A percentile compares a stretch with the other conserved stretches of the same genome.
Conservation (phyloP, 78 protist species). For the Dictyostelium discoideum region dicty_2.7 NC_007091.3:777501-778000, state of each 20-base stretch:
- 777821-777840: conserved; percentile 12
- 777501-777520: background rate
- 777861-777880: conserved; percentile 4
- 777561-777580: conserved; percentile 28
- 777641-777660: conserved; percentile 54
- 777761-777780: conserved; percentile 6
- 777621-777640: conserved; percentile 49
- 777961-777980: background rate
- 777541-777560: conserved; percentile 18
- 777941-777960: background rate
- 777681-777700: background rate
- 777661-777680: background rate
- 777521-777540: conserved; percentile 9
- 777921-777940: background rate
- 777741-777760: background rate
- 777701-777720: background rate
- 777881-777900: background rate
- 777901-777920: background rate
- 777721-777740: no score
- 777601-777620: conserved; percentile 18
- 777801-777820: conserved; percentile 57
- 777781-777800: conserved; percentile 22
- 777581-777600: conserved; percentile 41
- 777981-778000: background rate
- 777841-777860: conserved; percentile 22